Evolutionary conservation across 129 eudicot species (phyloP).

Genomic region (carrot (Daucus carota)): DNA sequence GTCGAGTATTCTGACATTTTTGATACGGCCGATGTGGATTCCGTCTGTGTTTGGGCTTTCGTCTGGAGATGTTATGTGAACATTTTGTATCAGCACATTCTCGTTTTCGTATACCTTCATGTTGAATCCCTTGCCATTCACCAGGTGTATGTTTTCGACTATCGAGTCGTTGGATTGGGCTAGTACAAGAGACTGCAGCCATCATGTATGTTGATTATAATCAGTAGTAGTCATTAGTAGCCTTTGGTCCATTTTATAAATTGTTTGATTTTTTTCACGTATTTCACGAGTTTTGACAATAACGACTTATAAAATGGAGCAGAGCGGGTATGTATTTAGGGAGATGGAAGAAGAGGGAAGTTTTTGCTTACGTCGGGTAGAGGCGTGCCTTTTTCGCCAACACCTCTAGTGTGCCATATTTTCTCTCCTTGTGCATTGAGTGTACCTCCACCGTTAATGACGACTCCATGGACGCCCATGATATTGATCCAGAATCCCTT

Average conservation of each 20-base stretch:
- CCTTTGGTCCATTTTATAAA: too few relatives aligned
- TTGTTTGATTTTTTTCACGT: too few relatives aligned
- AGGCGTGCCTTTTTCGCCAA: neutral
- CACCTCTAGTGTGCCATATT: slow-evolving; percentile 15
- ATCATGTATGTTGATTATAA: too few relatives aligned
- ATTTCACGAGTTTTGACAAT: too few relatives aligned
- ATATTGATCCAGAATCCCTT: slow-evolving; percentile 19
- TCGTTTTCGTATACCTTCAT: slow-evolving; percentile 15
- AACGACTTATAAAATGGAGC: too few relatives aligned
- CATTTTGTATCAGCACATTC: neutral
- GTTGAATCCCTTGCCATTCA: slow-evolving; percentile 37
- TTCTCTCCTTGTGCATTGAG: slow-evolving; percentile 29
- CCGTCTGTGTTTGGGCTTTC: slow-evolving; percentile 56
- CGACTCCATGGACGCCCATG: slow-evolving; percentile 5
- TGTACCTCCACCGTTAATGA: slow-evolving; percentile 33
- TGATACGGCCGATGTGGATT: slow-evolving; percentile 22
- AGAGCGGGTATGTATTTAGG: too few relatives aligned
- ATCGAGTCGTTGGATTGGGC: slow-evolving; percentile 10
- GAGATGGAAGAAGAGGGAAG: too few relatives aligned
- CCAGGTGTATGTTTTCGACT: slow-evolving; percentile 9
- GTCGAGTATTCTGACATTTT: slow-evolving; percentile 10
- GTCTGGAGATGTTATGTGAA: slow-evolving; percentile 26
- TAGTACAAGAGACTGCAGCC: slow-evolving; percentile 27
- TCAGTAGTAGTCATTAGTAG: too few relatives aligned
- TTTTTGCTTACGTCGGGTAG: slow-evolving; percentile 34